Conservation (phyloP, 345 rosid species). For the Brassica napus region Da-Ae NC_063439.1:5391501-5392000, state of each 20-base stretch:
- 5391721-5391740: conserved; percentile 25
- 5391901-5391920: conserved; percentile 53
- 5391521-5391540: conserved; percentile 44
- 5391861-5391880: conserved; percentile 49
- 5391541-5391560: background rate
- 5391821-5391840: conserved; percentile 55
- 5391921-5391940: conserved; percentile 38
- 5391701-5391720: conserved; percentile 26
- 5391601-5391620: conserved; percentile 46
- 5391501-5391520: conserved; percentile 66
- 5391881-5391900: conserved; percentile 62
- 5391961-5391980: conserved; percentile 47
- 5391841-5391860: conserved; percentile 47
- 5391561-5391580: conserved; percentile 12
- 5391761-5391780: conserved; percentile 24
- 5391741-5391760: conserved; percentile 33
- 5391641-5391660: conserved; percentile 17
- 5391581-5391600: conserved; percentile 21
- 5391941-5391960: conserved; percentile 45
- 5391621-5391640: conserved; percentile 55
- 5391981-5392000: conserved; percentile 56
- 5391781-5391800: conserved; percentile 59
- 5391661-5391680: conserved; percentile 10
- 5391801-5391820: conserved; percentile 62
- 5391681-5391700: conserved; percentile 18